Percentiles rank a stretch among this genome's conserved stretches.
phyloP scores from a whole-genome alignment of 2,329 filamentous ascomycete species.

The Phialophora verrucosa region DNA sequence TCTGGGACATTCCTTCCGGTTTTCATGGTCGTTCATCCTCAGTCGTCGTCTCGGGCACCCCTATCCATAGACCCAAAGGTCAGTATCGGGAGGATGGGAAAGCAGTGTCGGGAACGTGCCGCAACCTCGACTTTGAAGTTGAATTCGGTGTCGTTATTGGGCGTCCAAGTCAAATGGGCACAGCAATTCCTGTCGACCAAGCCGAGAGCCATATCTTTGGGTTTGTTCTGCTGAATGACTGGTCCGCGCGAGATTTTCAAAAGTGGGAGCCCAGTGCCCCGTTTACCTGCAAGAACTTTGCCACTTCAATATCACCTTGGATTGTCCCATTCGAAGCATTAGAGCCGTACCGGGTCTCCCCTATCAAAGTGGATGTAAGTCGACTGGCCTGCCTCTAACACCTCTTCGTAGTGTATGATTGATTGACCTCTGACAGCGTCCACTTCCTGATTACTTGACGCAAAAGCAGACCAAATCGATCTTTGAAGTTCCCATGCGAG shows the following conservation, averaged over 20 bases:
- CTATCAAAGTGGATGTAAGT: conserved; percentile 16
- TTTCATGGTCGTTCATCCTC: conserved; percentile 62
- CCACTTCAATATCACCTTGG: conserved; percentile 67
- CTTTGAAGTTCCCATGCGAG: conserved; percentile 22
- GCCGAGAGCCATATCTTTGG: conserved; percentile 77
- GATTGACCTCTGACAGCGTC: conserved; percentile 11
- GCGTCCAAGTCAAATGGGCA: conserved; percentile 66
- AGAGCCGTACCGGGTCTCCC: conserved; percentile 22
- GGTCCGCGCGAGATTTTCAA: conserved; percentile 59
- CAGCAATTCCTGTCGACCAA: conserved; percentile 64
- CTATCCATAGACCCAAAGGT: conserved; percentile 26
- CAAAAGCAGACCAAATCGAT: conserved; percentile 14
- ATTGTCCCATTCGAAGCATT: conserved; percentile 66
- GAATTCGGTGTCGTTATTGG: conserved; percentile 79
- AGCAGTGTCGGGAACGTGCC: conserved; percentile 52
- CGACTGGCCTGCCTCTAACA: not conserved
- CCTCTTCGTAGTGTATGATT: not conserved
- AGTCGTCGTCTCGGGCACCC: conserved; percentile 72
- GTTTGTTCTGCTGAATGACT: conserved; percentile 81
- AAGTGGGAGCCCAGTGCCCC: conserved; percentile 55
- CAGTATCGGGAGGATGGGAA: conserved; percentile 16
- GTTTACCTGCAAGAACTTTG: conserved; percentile 66
- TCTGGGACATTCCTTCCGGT: conserved; percentile 25
- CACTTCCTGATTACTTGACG: conserved; percentile 11
- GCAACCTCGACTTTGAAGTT: conserved; percentile 76